Base-by-base conservation (phyloP, 1,139 yeast genomes). In the Wickerhamomyces sp. region DNA sequence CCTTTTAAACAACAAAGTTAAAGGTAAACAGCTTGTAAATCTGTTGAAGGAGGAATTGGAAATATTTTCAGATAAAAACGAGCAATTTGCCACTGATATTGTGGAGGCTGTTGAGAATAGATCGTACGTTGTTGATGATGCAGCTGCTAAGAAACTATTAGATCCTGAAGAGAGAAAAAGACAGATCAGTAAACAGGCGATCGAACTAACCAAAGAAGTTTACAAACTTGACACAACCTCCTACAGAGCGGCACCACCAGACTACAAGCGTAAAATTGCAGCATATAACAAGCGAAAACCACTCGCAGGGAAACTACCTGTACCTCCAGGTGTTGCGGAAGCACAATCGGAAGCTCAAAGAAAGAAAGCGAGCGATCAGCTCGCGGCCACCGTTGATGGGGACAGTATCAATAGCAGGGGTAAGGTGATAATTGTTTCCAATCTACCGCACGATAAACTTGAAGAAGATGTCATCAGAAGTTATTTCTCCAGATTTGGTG, bases 401-500 rank as follows among this genome's bases (percentile, higher is more conserved):
- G 38, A 40, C 6, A 49, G 46, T 26, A 51, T 39, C 40, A 30
- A 41, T 23, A 31, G 11, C 6, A 32, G 35, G 12, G 52, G 51
- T 10, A 47, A 43, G 9, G 37, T 44, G 15, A 51, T 70, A 6
- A 53, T 69, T 5, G 61, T 70, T 6, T 70, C 70, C 26, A 61
- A 62, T 30, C 37, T 70, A 11, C 76, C 76, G 4, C 47, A 44
- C 2, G 72, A 68, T 23, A 56, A 61, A 41, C 54, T 68, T 25
- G 55, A 59, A 35, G 67, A 64, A 36, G 49, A 39, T 11, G 41
- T 44, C 3, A 28, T 70, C 2, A 46, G 56, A 16, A 49, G 46
- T n/a, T 67, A 58, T 43, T 70, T 70, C 42, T 45, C 55, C 13
- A 47, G 57, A 40, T 70, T 69, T 47, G 76, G 75, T 9, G 50